Conservation (phyloP, 2,329 filamentous ascomycete genomes). For the Cercospora beticola region DNA sequence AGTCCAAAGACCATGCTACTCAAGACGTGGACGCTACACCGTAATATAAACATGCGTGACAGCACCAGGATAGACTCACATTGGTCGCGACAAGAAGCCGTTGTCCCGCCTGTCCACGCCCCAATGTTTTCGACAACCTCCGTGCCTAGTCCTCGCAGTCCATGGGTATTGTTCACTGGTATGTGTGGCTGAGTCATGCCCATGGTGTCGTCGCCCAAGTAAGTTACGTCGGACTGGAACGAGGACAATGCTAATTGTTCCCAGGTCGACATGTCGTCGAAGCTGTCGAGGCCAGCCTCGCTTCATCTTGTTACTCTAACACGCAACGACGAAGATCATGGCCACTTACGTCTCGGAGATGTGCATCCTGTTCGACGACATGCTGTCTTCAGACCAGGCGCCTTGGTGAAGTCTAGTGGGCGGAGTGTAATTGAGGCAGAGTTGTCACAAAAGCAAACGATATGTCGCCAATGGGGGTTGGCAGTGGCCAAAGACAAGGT, state of each 20-base stretch:
- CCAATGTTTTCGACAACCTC: neutral
- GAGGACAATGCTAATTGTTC: neutral
- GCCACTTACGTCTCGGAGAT: neutral
- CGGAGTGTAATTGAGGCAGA: neutral
- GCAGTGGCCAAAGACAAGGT: neutral
- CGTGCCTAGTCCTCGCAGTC: neutral
- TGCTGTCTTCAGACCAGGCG: neutral
- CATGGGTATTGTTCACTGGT: neutral
- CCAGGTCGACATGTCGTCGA: neutral
- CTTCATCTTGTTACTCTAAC: neutral
- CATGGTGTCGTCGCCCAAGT: neutral
- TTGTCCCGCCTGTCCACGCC: neutral
- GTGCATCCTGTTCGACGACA: neutral
- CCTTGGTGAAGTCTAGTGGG: neutral
- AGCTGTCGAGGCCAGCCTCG: neutral
- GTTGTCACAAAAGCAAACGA: neutral
- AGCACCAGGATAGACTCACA: neutral
- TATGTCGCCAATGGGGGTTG: neutral
- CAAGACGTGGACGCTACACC: neutral
- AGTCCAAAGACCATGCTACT: neutral
- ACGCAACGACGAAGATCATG: neutral
- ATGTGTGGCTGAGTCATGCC: neutral
- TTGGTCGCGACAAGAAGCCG: neutral
- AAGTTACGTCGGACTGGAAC: neutral
- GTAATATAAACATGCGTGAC: neutral